Evolutionary conservation across 164 flowering plant species (phyloP).

Genomic region (Litsea cubeba): DNA sequence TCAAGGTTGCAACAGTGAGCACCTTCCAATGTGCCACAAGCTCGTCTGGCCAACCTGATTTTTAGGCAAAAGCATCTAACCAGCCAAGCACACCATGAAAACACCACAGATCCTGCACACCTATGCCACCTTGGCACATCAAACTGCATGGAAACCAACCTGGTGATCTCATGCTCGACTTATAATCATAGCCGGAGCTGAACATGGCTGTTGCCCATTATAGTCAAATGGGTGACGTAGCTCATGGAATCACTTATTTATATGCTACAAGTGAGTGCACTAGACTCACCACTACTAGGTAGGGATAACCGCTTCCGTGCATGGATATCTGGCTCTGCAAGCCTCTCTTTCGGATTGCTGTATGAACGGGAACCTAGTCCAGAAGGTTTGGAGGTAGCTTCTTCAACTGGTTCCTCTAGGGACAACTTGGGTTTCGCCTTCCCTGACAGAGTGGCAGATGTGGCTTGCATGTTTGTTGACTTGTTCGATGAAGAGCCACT

Average conservation of each 20-base stretch:
- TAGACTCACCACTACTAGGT: slow-evolving; percentile 55
- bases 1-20: too few relatives aligned
- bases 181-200: neutral
- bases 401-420: slow-evolving; percentile 42
- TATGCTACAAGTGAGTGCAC: too few relatives aligned
- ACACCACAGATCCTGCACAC: too few relatives aligned
- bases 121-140: too few relatives aligned
- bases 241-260: neutral
- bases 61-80: too few relatives aligned
- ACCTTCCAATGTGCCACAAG: too few relatives aligned
- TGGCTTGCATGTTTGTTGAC: slow-evolving; percentile 39
- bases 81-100: too few relatives aligned
- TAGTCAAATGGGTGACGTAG: neutral
- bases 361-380: slow-evolving; percentile 45
- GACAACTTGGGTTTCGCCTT: slow-evolving; percentile 45
- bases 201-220: too few relatives aligned
- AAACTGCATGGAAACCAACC: too few relatives aligned
- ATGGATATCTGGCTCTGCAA: slow-evolving; percentile 33
- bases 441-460: slow-evolving; percentile 22
- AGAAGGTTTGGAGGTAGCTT: slow-evolving; percentile 39
- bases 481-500: slow-evolving; percentile 56
- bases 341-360: slow-evolving; percentile 85
- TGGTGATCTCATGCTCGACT: too few relatives aligned
- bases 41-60: too few relatives aligned
- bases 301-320: slow-evolving; percentile 74